These are phyloP conservation scores for Penicillium alfredii DNA, from an alignment of 495 filamentous ascomycete genomes.

Conservation along the genomic window DNA sequence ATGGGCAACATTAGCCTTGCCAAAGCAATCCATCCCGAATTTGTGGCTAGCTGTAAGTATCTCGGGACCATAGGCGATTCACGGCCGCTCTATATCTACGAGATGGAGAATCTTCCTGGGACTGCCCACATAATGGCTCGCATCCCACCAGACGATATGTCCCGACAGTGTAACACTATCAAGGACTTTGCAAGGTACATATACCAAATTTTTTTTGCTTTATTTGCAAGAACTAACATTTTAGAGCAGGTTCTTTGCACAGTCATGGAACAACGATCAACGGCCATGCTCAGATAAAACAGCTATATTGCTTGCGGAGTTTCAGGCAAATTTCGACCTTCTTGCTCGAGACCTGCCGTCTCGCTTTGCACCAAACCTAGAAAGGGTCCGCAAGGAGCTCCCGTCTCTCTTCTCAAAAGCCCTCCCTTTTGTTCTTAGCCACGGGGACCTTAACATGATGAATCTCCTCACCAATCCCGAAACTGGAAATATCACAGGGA, in stretches of 20 bases:
- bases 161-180: conserved; percentile 7
- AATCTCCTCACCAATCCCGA: conserved; percentile 39
- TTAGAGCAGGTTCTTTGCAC: conserved; percentile 12
- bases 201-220: conserved; percentile 3
- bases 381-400: conserved; percentile 18
- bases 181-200: conserved; percentile 13
- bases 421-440: conserved; percentile 38
- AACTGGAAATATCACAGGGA: conserved; percentile 36
- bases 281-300: conserved; percentile 6
- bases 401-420: conserved; percentile 24
- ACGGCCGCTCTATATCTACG: conserved; percentile 12
- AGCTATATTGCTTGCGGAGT: conserved; percentile 5
- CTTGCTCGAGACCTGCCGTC: conserved; percentile 11
- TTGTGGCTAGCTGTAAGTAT: conserved; percentile 14
- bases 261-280: conserved; percentile 11
- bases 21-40: conserved; percentile 5
- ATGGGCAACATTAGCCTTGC: conserved; percentile 8
- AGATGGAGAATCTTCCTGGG: conserved; percentile 16
- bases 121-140: conserved; percentile 10
- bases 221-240: conserved; percentile 5
- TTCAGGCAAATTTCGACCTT: conserved; percentile 12
- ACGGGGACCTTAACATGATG: conserved; percentile 41
- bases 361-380: conserved; percentile 9
- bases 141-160: conserved; percentile 9
- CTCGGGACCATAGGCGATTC: conserved; percentile 11